Base-by-base conservation (phyloP, 2,329 filamentous ascomycete species). In the Botrytis fabae region DNA sequence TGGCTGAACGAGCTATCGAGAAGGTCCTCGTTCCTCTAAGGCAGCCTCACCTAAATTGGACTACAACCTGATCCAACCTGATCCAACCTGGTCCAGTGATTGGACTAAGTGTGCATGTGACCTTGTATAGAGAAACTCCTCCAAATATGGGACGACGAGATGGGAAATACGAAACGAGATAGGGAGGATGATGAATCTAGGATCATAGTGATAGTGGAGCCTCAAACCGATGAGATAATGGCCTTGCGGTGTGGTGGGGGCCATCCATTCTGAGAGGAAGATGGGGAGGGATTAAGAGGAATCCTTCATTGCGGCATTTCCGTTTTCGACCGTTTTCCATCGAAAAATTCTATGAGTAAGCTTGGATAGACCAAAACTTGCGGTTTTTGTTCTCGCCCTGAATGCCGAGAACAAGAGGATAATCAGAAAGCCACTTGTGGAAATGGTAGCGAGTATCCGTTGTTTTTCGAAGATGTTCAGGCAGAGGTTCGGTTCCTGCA, bases 1-100 rank as follows among this genome's bases (percentile, higher is more conserved):
- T 60, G 66, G 59, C 63, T 74, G 48, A 68, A 60, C 40, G 69
- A 70, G 64, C 54, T 68, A 66, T 48, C 51, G 63, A 42, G 25
- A 59, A 40, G 18, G 28, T 69, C 54, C 51, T 18, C 28, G 51
- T 59, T 66, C 28, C 28, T 68, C 32, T 60, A 75, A 79, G 77
- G 77, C 77, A 79, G 74, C 76, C 59, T 73, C 57, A n/a, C 66
- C 68, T 72, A 57, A 72, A 73, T 40, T 46, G 64, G 59, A 75
- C 75, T 51, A 74, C 71, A 61, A 44, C 35, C n/a, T 51, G 6
- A 22, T 35, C 18, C 71, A 61, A 44, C 35, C n/a, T 51, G 6
- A 22, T 35, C 18, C 63, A 42, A 38, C 28, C 22, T 48, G 8
- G 18, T 38, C 16, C 65, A 44, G 28, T 54, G 69, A 78, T 76